Evolutionary conservation across 2,329 filamentous ascomycete genomes (phyloP), one percentile per base, ranked within the genome.

Genomic region (Trichothecium roseum): DNA sequence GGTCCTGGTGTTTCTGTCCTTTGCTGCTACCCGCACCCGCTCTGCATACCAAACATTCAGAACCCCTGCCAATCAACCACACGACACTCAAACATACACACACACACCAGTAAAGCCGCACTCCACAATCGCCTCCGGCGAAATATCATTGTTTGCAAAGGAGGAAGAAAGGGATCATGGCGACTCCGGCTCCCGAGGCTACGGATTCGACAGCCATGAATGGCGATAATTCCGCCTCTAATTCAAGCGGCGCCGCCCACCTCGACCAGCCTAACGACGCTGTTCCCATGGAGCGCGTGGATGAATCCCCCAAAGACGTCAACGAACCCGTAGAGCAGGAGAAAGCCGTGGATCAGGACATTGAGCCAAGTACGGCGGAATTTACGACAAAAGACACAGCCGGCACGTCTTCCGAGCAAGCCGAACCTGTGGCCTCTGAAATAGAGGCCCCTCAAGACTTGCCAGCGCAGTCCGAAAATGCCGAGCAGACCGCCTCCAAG

Each of bases 241-340:
- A 24, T 24, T 24, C 43, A 37, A 47, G 46, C 42, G 48, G 54
- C 34, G 38, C 42, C 38, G 47, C 51, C 20, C 49, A 46, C 32
- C 49, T 59, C 38, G 45, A 53, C 22, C 56, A 59, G 41, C 52
- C 54, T 37, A 50, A 42, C 34, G 60, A 60, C 43, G 55, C 59
- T 38, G 55, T 62, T 22, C 50, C 53, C 32, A 59, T 61, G 57
- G 49, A 54, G 39, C 51, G 42, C 36, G 55, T 62, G 34, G 39
- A 48, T 35, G 48, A 55, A 34, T 34, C 44, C 24, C 32, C 20
- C 20, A 10, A 6, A 6, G 20, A 24, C 20, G 20, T 10, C 20
- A 10, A 24, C 6, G 10, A 24, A 24, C 20, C 35, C 4, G 36
- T 34, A 16, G 38, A 45, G 8, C 15, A 36, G 24, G 40, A 20